These are phyloP conservation scores for Beverwykella pulmonaria DNA, from an alignment of 495 filamentous ascomycete species.

Conservation along the genomic window DNA sequence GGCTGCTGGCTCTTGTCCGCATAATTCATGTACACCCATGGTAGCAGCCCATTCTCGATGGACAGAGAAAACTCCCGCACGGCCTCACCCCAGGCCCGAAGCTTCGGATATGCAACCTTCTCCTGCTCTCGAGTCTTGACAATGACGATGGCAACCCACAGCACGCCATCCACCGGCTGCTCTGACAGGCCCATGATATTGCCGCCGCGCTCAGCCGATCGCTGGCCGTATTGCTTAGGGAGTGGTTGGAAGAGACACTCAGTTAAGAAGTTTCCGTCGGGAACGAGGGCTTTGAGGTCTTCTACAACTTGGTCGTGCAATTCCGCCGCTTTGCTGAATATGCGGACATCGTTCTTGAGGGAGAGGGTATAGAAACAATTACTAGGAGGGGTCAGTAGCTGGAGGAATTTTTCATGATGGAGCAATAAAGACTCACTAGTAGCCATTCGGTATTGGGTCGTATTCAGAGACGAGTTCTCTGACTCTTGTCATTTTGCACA, in stretches of 20 bases:
- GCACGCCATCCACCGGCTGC: background rate
- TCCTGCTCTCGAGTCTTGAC: constrained; percentile 16
- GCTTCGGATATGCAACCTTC: constrained; percentile 10
- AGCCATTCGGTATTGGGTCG: constrained; percentile 9
- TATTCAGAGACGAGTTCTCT: constrained; percentile 15
- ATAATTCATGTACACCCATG: constrained; percentile 30
- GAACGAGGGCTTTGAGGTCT: constrained; percentile 15
- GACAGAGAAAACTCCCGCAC: background rate
- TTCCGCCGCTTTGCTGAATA: constrained; percentile 24
- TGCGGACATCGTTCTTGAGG: constrained; percentile 19
- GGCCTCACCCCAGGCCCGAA: constrained; percentile 5
- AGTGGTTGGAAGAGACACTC: constrained; percentile 27
- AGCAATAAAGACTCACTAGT: constrained; percentile 1
- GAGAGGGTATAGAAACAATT: constrained; percentile 13
- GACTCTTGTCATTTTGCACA: constrained; percentile 18
- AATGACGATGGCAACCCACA: constrained; percentile 7
- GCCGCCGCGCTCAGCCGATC: constrained; percentile 17
- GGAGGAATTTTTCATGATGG: constrained; percentile 1
- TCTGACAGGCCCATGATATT: constrained; percentile 21
- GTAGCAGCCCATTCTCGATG: constrained; percentile 8
- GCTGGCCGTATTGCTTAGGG: constrained; percentile 6
- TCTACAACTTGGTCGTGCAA: constrained; percentile 22
- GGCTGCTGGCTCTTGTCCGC: constrained; percentile 12
- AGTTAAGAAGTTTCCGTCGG: constrained; percentile 9
- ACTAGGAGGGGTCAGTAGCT: constrained; percentile 14